These are phyloP conservation scores for Shiraia sp. DNA, from an alignment of 2,329 filamentous ascomycete genomes.

Conservation along the genomic window DNA sequence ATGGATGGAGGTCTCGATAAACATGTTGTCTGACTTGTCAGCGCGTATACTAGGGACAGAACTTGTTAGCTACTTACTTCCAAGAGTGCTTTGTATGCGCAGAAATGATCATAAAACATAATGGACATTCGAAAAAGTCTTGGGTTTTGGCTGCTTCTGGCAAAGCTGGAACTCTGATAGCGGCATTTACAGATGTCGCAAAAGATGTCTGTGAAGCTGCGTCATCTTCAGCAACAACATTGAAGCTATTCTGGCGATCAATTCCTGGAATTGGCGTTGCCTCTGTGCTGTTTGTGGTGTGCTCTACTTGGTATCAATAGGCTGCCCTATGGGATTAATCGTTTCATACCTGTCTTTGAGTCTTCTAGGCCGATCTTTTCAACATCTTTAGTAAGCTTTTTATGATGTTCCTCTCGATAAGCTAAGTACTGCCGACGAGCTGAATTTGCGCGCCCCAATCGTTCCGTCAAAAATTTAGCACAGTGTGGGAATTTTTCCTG, in stretches of 20 bases:
- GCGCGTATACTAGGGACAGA: too few relatives aligned
- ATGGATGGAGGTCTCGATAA: constrained; percentile 29
- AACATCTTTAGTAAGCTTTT: constrained; percentile 28
- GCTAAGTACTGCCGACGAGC: constrained; percentile 36
- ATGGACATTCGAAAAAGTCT: constrained; percentile 36
- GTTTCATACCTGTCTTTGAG: constrained; percentile 21
- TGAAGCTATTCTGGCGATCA: constrained; percentile 3
- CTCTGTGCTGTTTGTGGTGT: constrained; percentile 10
- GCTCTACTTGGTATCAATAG: background rate
- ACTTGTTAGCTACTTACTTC: constrained; percentile 17
- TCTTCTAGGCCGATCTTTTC: constrained; percentile 25
- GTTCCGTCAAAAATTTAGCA: constrained; percentile 15
- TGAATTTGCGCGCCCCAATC: constrained; percentile 38
- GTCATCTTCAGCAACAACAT: constrained; percentile 17
- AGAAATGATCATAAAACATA: constrained; percentile 31
- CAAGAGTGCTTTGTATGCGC: constrained; percentile 18
- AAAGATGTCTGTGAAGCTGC: constrained; percentile 33
- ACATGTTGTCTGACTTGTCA: too few relatives aligned
- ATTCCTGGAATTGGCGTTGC: constrained; percentile 14
- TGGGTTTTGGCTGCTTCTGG: constrained; percentile 24
- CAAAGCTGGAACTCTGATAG: constrained; percentile 25
- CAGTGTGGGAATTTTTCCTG: constrained; percentile 24
- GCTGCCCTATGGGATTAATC: constrained; percentile 10
- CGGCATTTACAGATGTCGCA: constrained; percentile 24
- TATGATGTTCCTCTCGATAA: constrained; percentile 39